Conservation (phyloP, 2,329 filamentous ascomycete genomes). For the Hypoxylon rubiginosum region DNA sequence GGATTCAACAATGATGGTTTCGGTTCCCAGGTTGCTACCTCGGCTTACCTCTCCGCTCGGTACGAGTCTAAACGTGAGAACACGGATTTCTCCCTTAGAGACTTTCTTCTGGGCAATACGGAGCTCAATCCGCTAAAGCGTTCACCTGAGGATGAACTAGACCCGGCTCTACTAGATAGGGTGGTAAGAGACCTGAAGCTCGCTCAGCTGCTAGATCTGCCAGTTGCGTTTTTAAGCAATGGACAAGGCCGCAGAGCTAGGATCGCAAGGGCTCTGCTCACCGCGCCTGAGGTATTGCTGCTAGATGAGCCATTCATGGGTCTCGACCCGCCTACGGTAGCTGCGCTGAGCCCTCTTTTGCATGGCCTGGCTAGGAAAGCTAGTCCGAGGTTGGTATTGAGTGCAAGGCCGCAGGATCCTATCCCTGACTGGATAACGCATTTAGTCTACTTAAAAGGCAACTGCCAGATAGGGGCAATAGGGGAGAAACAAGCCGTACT, state of each 20-base stretch:
- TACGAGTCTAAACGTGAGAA: constrained; percentile 91
- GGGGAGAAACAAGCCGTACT: constrained; percentile 76
- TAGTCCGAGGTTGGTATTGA: constrained; percentile 80
- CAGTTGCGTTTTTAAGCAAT: constrained; percentile 91
- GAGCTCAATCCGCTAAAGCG: constrained; percentile 80
- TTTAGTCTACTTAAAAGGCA: constrained; percentile 77
- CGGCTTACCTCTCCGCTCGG: constrained; percentile 87
- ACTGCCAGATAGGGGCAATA: constrained; percentile 74
- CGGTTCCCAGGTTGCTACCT: constrained; percentile 69
- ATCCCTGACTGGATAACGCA: constrained; percentile 94
- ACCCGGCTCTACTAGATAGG: constrained; percentile 66
- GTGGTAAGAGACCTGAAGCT: constrained; percentile 80
- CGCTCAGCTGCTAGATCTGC: constrained; percentile 77
- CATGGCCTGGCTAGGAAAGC: constrained; percentile 74
- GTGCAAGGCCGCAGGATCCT: constrained; percentile 85
- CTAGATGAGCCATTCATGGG: constrained; percentile 98
- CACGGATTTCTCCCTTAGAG: constrained; percentile 85
- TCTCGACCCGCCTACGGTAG: constrained; percentile 85
- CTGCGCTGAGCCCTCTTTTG: constrained; percentile 78
- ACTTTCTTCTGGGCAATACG: constrained; percentile 86
- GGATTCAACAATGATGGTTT: constrained; percentile 85
- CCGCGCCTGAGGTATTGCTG: constrained; percentile 82
- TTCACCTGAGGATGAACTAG: constrained; percentile 60
- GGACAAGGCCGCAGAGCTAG: constrained; percentile 89
- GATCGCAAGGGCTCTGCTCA: constrained; percentile 88